Evolutionary conservation across 352 stramenopile species (phyloP).

Genomic region (Plasmopara muralis): DNA sequence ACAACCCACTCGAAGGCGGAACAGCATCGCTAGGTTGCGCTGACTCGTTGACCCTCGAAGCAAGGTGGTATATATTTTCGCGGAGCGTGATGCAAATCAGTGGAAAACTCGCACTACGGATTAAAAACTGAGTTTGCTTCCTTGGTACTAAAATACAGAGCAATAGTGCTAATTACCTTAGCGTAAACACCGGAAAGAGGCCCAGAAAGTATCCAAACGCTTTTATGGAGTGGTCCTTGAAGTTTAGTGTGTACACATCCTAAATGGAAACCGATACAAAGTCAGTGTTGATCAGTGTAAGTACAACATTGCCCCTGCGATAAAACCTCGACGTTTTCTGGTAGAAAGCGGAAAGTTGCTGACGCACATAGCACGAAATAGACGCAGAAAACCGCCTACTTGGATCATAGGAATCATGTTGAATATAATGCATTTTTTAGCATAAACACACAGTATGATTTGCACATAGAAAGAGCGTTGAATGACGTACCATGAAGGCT

Average conservation of each 20-base stretch:
- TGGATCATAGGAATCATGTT: background rate
- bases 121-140: constrained; percentile 1
- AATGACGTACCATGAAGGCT: constrained; percentile 56
- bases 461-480: constrained; percentile 2
- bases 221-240: constrained; percentile 72
- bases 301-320: constrained; percentile 11
- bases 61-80: constrained; percentile 75
- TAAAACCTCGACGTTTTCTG: constrained; percentile 68
- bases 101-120: constrained; percentile 67
- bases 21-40: constrained; percentile 14
- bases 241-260: constrained; percentile 89
- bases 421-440: background rate
- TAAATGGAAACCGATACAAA: constrained; percentile 22
- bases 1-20: constrained; percentile 17
- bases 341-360: constrained; percentile 73
- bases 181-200: constrained; percentile 81
- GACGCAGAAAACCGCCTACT: constrained; percentile 64
- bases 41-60: constrained; percentile 34
- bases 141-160: background rate
- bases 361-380: constrained; percentile 76
- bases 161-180: constrained; percentile 36
- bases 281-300: constrained; percentile 7
- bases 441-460: background rate
- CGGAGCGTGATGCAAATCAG: constrained; percentile 83
- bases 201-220: constrained; percentile 83